Conservation (phyloP, 805 yeast species). For the Starmerella roubikii region DNA sequence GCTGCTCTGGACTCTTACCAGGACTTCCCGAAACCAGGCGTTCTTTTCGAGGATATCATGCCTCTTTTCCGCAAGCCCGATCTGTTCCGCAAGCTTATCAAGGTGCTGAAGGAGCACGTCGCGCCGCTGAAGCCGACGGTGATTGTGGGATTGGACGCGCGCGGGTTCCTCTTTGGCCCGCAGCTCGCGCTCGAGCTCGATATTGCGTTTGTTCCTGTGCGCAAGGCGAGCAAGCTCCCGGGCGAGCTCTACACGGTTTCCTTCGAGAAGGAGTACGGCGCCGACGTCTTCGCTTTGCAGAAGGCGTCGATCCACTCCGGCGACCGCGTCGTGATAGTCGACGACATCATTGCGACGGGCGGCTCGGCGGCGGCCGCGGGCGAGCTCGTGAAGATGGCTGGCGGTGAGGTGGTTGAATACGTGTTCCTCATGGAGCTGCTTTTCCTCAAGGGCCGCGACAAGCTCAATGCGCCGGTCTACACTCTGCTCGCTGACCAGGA, state of each 20-base stretch:
- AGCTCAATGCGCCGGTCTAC: slow-evolving; percentile 72
- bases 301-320: slow-evolving; percentile 65
- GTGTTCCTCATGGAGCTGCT: slow-evolving; percentile 87
- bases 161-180: slow-evolving; percentile 96
- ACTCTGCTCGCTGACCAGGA: slow-evolving; percentile 73
- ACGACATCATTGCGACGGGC: slow-evolving; percentile 96
- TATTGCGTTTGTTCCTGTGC: slow-evolving; percentile 87
- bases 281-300: slow-evolving; percentile 80
- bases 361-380: slow-evolving; percentile 95
- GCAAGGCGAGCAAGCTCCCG: slow-evolving; percentile 92
- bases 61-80: slow-evolving; percentile 82
- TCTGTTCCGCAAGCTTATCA: slow-evolving; percentile 64
- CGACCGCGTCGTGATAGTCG: slow-evolving; percentile 73
- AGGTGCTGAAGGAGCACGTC: slow-evolving; percentile 66
- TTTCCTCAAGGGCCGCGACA: slow-evolving; percentile 86
- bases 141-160: slow-evolving; percentile 86
- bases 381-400: slow-evolving; percentile 52
- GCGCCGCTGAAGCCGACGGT: slow-evolving; percentile 57
- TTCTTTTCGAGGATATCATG: slow-evolving; percentile 87
- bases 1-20: slow-evolving; percentile 51
- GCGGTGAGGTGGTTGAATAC: slow-evolving; percentile 66
- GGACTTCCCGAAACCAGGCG: slow-evolving; percentile 87
- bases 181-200: slow-evolving; percentile 77
- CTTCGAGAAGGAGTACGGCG: slow-evolving; percentile 85
- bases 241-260: slow-evolving; percentile 63